Conservation (phyloP, 225 moss, liverwort and hornwort genomes). For the Bryoerythrophyllum caledonicum region DNA sequence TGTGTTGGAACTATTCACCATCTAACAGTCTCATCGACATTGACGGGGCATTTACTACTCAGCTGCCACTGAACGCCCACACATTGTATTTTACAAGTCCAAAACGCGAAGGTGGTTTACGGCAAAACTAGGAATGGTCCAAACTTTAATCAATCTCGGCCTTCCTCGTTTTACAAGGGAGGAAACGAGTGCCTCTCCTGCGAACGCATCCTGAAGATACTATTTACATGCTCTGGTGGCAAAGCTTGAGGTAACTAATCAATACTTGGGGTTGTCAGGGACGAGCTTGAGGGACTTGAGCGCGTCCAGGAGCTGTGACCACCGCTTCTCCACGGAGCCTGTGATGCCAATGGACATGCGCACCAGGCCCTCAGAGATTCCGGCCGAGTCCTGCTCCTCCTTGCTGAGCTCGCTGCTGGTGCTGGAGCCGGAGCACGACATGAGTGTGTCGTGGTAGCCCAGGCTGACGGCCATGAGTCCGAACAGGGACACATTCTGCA, state of each 20-base stretch:
- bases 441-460: conserved; percentile 68
- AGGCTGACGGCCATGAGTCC: conserved; percentile 69
- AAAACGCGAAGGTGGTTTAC: background rate
- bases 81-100: background rate
- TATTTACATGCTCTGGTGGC: background rate
- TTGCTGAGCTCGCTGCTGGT: conserved; percentile 71
- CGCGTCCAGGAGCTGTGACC: conserved; percentile 62
- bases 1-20: too few relatives aligned
- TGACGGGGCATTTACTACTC: background rate
- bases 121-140: background rate
- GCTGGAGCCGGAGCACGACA: conserved; percentile 66
- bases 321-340: conserved; percentile 57
- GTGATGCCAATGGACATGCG: conserved; percentile 70
- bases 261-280: conserved; percentile 29
- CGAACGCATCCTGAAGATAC: background rate
- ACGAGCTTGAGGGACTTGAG: conserved; percentile 49
- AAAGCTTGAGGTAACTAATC: background rate
- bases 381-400: conserved; percentile 53
- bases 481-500: conserved; percentile 59
- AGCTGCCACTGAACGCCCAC: background rate
- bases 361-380: conserved; percentile 60
- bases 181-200: background rate
- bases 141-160: background rate
- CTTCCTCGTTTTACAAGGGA: conserved; percentile 1
- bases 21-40: background rate